These are phyloP conservation scores for Blastocladiella britannica DNA, from an alignment of 192 early-diverging fungal species.

Conservation along the genomic window DNA sequence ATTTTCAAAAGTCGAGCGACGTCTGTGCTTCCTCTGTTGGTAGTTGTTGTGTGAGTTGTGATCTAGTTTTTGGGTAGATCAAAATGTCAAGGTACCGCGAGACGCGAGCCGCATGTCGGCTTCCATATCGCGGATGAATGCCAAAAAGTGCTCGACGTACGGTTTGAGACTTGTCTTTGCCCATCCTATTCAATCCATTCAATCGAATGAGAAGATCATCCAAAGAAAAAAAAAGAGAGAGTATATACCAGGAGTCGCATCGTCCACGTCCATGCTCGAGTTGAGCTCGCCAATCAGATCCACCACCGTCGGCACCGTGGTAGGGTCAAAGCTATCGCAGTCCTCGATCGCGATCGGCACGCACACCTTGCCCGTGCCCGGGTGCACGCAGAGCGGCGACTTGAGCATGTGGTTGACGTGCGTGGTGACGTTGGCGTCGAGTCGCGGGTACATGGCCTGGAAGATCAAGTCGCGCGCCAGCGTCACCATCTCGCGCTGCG, in stretches of 20 bases:
- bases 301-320: constrained; percentile 47
- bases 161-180: constrained; percentile 8
- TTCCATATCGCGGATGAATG: constrained; percentile 9
- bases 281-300: constrained; percentile 46
- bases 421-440: constrained; percentile 79
- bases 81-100: neutral
- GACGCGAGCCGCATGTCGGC: neutral
- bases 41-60: too few relatives aligned
- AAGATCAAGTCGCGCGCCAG: constrained; percentile 57
- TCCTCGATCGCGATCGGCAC: constrained; percentile 63
- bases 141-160: constrained; percentile 13
- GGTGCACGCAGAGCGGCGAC: constrained; percentile 91
- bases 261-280: constrained; percentile 7
- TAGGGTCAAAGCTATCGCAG: constrained; percentile 70
- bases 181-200: constrained; percentile 5
- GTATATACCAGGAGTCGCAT: neutral
- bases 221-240: neutral
- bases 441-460: constrained; percentile 77
- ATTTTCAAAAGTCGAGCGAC: neutral
- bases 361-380: constrained; percentile 78
- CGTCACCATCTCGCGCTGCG: constrained; percentile 11
- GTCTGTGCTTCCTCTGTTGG: too few relatives aligned
- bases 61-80: neutral
- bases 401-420: constrained; percentile 89
- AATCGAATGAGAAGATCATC: neutral